These are phyloP conservation scores for Umbelopsis sp. DNA, from an alignment of 371 early-diverging fungal species.

Conservation along the genomic window DNA sequence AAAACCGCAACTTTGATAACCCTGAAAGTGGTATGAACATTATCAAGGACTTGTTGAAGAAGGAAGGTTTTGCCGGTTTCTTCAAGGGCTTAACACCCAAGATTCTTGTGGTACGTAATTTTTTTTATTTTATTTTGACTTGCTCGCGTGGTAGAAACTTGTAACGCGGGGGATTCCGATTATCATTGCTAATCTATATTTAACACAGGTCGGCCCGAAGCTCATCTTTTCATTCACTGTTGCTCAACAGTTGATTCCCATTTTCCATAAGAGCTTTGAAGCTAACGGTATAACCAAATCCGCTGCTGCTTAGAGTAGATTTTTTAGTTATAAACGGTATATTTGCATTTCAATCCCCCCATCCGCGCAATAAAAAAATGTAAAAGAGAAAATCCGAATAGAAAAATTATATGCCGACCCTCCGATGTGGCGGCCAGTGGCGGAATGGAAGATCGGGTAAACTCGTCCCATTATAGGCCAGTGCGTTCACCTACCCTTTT, in stretches of 20 bases:
- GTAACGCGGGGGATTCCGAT: slow-evolving; percentile 14
- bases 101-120: slow-evolving; percentile 72
- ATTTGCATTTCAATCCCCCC: neutral
- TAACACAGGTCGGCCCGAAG: slow-evolving; percentile 87
- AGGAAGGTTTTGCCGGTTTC: slow-evolving; percentile 94
- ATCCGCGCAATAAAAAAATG: neutral
- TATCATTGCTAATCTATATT: slow-evolving; percentile 16
- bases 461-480: slow-evolving; percentile 8
- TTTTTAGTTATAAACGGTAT: neutral
- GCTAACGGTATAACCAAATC: slow-evolving; percentile 44
- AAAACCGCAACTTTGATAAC: slow-evolving; percentile 87
- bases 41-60: slow-evolving; percentile 81
- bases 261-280: slow-evolving; percentile 65
- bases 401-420: neutral
- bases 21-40: slow-evolving; percentile 89
- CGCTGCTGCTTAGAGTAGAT: neutral
- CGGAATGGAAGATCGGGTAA: slow-evolving; percentile 12
- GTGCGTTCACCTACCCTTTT: slow-evolving; percentile 2
- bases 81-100: slow-evolving; percentile 98
- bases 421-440: neutral
- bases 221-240: slow-evolving; percentile 96
- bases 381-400: neutral
- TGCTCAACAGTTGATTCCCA: slow-evolving; percentile 92
- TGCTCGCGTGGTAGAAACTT: slow-evolving; percentile 6
- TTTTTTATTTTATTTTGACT: neutral